These are phyloP conservation scores for Chlamydomonas applanata DNA, from an alignment of 139 green algal genomes.

Conservation along the genomic window DNA sequence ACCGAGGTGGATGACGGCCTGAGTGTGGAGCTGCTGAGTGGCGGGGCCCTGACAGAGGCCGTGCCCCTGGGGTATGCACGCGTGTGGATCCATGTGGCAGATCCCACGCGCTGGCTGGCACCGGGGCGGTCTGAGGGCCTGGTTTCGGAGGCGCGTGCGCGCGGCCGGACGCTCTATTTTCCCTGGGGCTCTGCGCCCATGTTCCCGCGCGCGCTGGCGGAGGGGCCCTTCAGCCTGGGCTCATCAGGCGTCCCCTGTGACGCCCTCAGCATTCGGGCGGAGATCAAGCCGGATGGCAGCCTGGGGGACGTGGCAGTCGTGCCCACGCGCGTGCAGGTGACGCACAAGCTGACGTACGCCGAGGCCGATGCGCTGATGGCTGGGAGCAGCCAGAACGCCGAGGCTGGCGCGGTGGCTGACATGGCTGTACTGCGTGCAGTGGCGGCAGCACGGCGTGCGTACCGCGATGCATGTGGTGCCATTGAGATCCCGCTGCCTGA, in stretches of 20 bases:
- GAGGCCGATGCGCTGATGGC: slow-evolving; percentile 64
- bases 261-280: slow-evolving; percentile 61
- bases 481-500: slow-evolving; percentile 71
- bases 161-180: slow-evolving; percentile 80
- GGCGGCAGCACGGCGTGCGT: slow-evolving; percentile 17
- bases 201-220: slow-evolving; percentile 76
- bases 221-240: slow-evolving; percentile 76
- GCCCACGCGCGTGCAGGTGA: slow-evolving; percentile 36
- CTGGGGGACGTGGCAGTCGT: slow-evolving; percentile 41
- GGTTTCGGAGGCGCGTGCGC: slow-evolving; percentile 60
- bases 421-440: slow-evolving; percentile 34
- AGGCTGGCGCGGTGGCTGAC: slow-evolving; percentile 6
- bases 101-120: slow-evolving; percentile 72
- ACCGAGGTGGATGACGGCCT: slow-evolving; percentile 87
- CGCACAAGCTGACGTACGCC: slow-evolving; percentile 76
- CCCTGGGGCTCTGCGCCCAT: slow-evolving; percentile 74
- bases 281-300: slow-evolving; percentile 56
- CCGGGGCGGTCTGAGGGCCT: slow-evolving; percentile 22
- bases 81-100: slow-evolving; percentile 92
- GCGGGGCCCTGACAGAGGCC: slow-evolving; percentile 20
- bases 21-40: slow-evolving; percentile 49
- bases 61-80: slow-evolving; percentile 13
- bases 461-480: slow-evolving; percentile 46
- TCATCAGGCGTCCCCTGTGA: slow-evolving; percentile 22
- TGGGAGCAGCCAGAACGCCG: background rate